Conservation (phyloP, 2,329 filamentous ascomycete species). For the Microdochium paspali region DNA sequence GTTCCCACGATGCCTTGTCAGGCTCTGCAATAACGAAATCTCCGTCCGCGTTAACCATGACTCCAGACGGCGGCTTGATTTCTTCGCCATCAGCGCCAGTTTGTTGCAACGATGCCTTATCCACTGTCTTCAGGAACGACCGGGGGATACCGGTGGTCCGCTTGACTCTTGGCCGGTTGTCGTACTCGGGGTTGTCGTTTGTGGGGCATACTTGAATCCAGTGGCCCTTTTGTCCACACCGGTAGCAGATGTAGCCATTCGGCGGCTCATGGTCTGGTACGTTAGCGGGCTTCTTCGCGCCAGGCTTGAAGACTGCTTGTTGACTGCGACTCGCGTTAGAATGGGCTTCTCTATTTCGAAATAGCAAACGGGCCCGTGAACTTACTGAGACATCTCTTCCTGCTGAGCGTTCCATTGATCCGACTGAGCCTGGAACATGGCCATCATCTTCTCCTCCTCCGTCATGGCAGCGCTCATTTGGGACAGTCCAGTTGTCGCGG, state of each 20-base stretch:
- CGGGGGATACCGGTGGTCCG: conserved; percentile 93
- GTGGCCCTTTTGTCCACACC: conserved; percentile 95
- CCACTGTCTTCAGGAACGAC: conserved; percentile 90
- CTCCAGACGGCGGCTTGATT: conserved; percentile 70
- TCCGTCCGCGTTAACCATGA: conserved; percentile 97
- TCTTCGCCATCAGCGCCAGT: conserved; percentile 67
- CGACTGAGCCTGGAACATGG: conserved; percentile 82
- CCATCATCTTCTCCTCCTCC: conserved; percentile 87
- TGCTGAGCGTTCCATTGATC: conserved; percentile 92
- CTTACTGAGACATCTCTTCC: conserved; percentile 79
- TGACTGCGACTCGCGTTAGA: conserved; percentile 32
- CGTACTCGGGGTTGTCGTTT: conserved; percentile 95
- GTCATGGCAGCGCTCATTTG: conserved; percentile 74
- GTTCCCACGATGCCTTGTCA: conserved; percentile 92
- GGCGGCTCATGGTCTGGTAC: conserved; percentile 91
- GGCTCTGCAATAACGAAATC: conserved; percentile 95
- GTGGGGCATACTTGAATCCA: conserved; percentile 98
- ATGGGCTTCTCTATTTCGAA: background rate
- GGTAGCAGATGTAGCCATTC: conserved; percentile 90
- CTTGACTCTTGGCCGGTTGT: conserved; percentile 88
- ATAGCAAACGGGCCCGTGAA: conserved; percentile 8
- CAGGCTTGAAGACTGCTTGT: conserved; percentile 51
- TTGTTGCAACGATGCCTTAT: conserved; percentile 74
- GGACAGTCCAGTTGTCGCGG: conserved; percentile 45
- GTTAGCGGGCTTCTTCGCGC: conserved; percentile 57